These are phyloP conservation scores for Pyricularia sp. DNA, from an alignment of 2,329 filamentous ascomycete genomes.

Conservation along the genomic window DNA sequence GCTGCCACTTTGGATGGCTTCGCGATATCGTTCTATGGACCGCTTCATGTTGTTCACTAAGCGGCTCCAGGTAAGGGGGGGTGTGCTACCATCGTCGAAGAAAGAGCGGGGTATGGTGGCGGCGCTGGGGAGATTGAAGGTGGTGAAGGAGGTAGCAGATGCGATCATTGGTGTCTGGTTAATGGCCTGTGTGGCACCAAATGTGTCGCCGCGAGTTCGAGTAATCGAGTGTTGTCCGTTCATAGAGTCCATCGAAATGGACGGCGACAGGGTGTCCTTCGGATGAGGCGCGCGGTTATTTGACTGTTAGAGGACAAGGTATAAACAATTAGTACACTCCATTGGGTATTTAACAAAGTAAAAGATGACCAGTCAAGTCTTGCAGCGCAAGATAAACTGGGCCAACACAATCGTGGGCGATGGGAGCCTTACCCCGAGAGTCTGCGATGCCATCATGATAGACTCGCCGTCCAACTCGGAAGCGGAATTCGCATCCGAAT, in stretches of 20 bases:
- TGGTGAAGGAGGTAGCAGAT: conserved; percentile 49
- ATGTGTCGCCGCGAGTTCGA: conserved; percentile 43
- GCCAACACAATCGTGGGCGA: not conserved
- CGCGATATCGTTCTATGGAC: conserved; percentile 78
- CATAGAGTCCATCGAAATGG: conserved; percentile 84
- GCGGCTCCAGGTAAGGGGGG: conserved; percentile 75
- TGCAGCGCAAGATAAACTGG: conserved; percentile 4
- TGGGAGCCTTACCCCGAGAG: not conserved
- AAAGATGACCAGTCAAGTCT: not conserved
- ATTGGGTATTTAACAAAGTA: not conserved
- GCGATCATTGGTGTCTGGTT: conserved; percentile 36
- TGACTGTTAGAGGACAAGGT: conserved; percentile 24
- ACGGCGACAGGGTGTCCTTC: conserved; percentile 63
- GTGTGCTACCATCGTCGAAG: conserved; percentile 75
- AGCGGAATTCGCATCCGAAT: conserved; percentile 71
- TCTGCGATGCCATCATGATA: conserved; percentile 37
- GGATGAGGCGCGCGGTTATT: conserved; percentile 52
- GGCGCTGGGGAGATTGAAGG: conserved; percentile 43
- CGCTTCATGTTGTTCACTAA: conserved; percentile 88
- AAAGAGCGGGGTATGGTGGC: conserved; percentile 64
- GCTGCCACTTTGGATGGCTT: conserved; percentile 71
- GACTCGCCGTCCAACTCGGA: conserved; percentile 74
- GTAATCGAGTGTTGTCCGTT: conserved; percentile 51
- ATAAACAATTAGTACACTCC: not conserved
- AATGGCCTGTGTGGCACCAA: conserved; percentile 27